Base-by-base conservation (phyloP, 257 asterid genomes). In the Plantago ovata region DNA sequence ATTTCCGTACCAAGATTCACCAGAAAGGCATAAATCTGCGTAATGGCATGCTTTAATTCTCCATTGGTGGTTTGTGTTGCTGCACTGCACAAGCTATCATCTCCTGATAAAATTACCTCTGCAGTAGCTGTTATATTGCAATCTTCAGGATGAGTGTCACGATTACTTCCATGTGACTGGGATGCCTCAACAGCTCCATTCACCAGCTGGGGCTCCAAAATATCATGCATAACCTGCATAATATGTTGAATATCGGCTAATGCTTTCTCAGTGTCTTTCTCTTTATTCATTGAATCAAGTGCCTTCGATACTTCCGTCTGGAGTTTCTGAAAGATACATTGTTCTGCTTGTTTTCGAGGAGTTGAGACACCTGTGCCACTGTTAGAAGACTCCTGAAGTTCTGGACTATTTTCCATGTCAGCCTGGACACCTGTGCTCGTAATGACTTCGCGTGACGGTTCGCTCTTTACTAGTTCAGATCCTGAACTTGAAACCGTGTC, bases 1-100 rank as follows among this genome's bases (percentile, higher is more conserved):
- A 76, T 77, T 72, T 83, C 96, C 65, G 79, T 81, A 53, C 83
- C 95, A 70, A 93, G 79, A 69, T 79, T 60, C 72, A 58, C 58
- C 53, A 84, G 65, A 53, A 86, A 93, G 58, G 81, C 82, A 67
- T 66, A 67, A 79, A 93, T 86, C 53, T 77, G 85, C 66, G 78
- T 65, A 20, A 83, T 67, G 45, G 99, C 94, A 65, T 63, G 59
- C 58, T 68, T 76, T 50, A 83, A 55, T 71, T 79, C 93, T 46
- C 71, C 81, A 60, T 56, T 67, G 45, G 68, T 53, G 48, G 80
- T 73, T 70, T 75, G 53, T 28, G 49, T 46, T 53, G 64, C 56
- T 52, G 69, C 65, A 24, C 15, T 11, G 40, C 62, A 54, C 28
- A 74, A 69, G 69, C 59, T 68, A 52, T 65, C 61, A 19, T 78